Base-by-base conservation (phyloP, 306 rosid species). In the Quercus glauca region DNA sequence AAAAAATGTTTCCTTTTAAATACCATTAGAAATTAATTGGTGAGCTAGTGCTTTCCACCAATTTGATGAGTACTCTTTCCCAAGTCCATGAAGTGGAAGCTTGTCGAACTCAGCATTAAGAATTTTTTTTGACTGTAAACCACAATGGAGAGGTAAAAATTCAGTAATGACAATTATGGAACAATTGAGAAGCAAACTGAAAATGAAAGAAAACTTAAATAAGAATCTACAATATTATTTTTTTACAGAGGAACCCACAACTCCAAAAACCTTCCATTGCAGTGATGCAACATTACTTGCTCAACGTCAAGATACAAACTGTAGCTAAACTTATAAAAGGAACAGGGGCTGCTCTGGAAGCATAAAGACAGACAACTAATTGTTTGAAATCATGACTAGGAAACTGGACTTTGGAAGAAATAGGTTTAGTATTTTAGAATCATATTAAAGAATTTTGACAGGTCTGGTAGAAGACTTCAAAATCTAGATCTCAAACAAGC, bases 81-180 rank as follows among this genome's bases (percentile, higher is more conserved):
- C 98, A 73, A 92, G 90, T 55, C 98, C 98, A 85, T 94, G 97
- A 80, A 94, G 91, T 43, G 98, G 97, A 86, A 94, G 98, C 83
- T 81, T 88, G 84, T 94, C 97, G 79, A 78, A 92, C 73, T 83
- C 90, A 77, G 88, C 79, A 78, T 92, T 94, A 3, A 86, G 57
- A 67, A 94, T 73, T 80, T 88, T 90, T 80, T 89, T 92, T 17
- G 94, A 88, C 98, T 94, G 86, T 81, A 84, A 82, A 71, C 67
- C 75, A 80, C 74, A 82, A 77, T 60, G 81, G 69, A 79, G 74
- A 84, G 82, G 85, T 56, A 79, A 43, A 75, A 61, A 52, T 71
- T 83, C 83, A 84, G 74, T 73, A 79, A 6, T 73, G 33, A 79
- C 5, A 55, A 68, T 64, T 71, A 57, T 14, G 11, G 26, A 71